phyloP scores from a whole-genome alignment of 2,329 filamentous ascomycete genomes.

The Penicillium sp. region DNA sequence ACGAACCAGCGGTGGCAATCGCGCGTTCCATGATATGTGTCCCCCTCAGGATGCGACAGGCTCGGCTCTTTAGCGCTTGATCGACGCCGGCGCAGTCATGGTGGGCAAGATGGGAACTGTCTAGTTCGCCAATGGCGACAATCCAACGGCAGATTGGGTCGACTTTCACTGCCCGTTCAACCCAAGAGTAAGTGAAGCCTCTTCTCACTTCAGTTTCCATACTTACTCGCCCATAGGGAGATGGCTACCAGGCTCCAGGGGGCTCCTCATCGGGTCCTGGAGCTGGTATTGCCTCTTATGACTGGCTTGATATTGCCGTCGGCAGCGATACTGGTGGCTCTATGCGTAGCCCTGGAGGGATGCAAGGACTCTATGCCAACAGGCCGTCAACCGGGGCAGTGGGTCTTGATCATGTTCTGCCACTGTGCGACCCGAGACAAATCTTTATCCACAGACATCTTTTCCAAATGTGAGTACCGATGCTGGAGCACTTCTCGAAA shows the following conservation, averaged over 20 bases:
- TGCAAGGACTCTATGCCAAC: conserved; percentile 29
- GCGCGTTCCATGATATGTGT: conserved; percentile 56
- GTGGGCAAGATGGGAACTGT: conserved; percentile 36
- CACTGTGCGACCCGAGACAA: conserved; percentile 25
- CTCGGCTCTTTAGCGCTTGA: conserved; percentile 50
- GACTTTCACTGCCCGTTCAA: conserved; percentile 40
- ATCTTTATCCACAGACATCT: conserved; percentile 11
- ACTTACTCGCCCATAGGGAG: conserved; percentile 20
- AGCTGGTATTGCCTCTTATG: conserved; percentile 29
- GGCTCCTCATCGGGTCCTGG: conserved; percentile 23
- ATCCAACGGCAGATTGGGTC: conserved; percentile 29
- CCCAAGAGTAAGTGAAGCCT: conserved; percentile 20
- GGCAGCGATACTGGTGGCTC: conserved; percentile 29
- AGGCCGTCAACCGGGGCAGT: conserved; percentile 24
- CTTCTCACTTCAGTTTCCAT: not conserved
- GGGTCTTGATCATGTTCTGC: conserved; percentile 19
- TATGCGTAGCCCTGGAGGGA: conserved; percentile 25
- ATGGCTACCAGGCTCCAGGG: conserved; percentile 33
- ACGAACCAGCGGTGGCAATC: conserved; percentile 54
- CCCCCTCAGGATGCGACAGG: conserved; percentile 46
- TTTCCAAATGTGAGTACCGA: conserved; percentile 17
- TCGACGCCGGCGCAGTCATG: conserved; percentile 55
- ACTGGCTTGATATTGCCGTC: conserved; percentile 29
- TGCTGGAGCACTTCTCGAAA: conserved; percentile 24
- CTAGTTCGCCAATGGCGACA: conserved; percentile 35